Evolutionary conservation across 306 rosid species (phyloP), one percentile per base, ranked within the genome.

Genomic region (Morella rubra): DNA sequence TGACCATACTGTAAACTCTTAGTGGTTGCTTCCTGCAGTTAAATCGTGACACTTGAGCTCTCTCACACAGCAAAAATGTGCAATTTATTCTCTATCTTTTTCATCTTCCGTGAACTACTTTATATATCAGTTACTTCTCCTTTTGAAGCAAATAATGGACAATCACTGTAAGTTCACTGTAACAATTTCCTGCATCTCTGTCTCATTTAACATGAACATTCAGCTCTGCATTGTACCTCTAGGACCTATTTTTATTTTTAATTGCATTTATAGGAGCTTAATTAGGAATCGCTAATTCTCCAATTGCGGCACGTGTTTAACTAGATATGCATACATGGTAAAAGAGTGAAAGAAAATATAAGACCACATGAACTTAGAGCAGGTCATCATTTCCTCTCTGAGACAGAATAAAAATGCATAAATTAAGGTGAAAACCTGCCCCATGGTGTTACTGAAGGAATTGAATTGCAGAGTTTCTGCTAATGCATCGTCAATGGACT

Each of bases 1-100:
- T 96, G 56, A 89, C 99, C 99, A 91, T 96, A 92, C 97, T 92
- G 86, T 92, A 91, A 60, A 91, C 98, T 77, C 99, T 78, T 56
- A 91, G 61, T 44, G 97, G 97, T 55, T 88, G 93, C 80, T 89
- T 92, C 88, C 98, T 92, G 90, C 89, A 81, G 78, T 81, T 18
- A 49, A 44, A 71, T 71, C 51, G 55, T 56, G 49, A 27, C 42
- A 73, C 47, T 16, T 71, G n/a, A 66, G 20, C 75, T 4, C 47
- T 80, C 54, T 66, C 67, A 55, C 69, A 69, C 47, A 7, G 67
- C 45, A 41, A 73, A 65, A 73, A 52, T 40, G n/a, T 67, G 7
- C 45, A 67, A 40, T 68, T 68, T 44, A 51, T 49, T 56, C 42
- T 47, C 75, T 49, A 9, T 13, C 20, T 62, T 42, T 52, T 2